phyloP scores from a whole-genome alignment of 2,329 filamentous ascomycete genomes.

The Curvularia verruculosa region DNA sequence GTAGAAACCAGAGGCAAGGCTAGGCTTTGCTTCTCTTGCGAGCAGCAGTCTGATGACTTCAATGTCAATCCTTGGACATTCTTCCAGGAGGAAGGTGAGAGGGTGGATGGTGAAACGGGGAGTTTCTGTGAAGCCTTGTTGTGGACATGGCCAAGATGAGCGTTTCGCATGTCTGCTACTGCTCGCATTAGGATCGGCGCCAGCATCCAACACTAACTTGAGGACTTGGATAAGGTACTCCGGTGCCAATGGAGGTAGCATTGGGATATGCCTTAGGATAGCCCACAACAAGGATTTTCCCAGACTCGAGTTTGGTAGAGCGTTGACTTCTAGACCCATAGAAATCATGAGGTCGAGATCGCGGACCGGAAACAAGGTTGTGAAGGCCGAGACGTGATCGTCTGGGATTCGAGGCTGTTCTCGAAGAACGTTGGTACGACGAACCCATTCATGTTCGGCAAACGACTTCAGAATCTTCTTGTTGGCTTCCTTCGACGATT shows the following conservation, averaged over 20 bases:
- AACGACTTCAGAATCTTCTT: slow-evolving; percentile 31
- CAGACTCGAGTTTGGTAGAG: slow-evolving; percentile 21
- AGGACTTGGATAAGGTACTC: slow-evolving; percentile 29
- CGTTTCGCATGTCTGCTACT: slow-evolving; percentile 17
- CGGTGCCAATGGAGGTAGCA: slow-evolving; percentile 19
- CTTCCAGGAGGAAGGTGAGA: slow-evolving; percentile 34
- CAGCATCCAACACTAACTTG: slow-evolving; percentile 22
- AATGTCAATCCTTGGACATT: slow-evolving; percentile 28
- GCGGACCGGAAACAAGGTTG: slow-evolving; percentile 25
- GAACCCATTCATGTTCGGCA: slow-evolving; percentile 37
- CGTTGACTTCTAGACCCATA: slow-evolving; percentile 36
- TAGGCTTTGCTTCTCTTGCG: slow-evolving; percentile 27
- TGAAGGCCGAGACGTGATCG: slow-evolving; percentile 18
- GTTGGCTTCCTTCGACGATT: slow-evolving; percentile 13
- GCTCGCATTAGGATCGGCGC: slow-evolving; percentile 31
- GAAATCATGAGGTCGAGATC: slow-evolving; percentile 31
- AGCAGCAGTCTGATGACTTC: slow-evolving; percentile 32
- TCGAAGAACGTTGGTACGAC: slow-evolving; percentile 27
- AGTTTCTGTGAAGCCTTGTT: slow-evolving; percentile 11
- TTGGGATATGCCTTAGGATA: slow-evolving; percentile 26
- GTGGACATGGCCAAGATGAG: slow-evolving; percentile 17
- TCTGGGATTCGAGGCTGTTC: slow-evolving; percentile 18
- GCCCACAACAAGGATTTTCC: slow-evolving; percentile 33
- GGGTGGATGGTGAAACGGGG: slow-evolving; percentile 25
- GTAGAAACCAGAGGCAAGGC: slow-evolving; percentile 30